Evolutionary conservation across 306 rosid species (phyloP).

Genomic region (Prinsepia uniflora): DNA sequence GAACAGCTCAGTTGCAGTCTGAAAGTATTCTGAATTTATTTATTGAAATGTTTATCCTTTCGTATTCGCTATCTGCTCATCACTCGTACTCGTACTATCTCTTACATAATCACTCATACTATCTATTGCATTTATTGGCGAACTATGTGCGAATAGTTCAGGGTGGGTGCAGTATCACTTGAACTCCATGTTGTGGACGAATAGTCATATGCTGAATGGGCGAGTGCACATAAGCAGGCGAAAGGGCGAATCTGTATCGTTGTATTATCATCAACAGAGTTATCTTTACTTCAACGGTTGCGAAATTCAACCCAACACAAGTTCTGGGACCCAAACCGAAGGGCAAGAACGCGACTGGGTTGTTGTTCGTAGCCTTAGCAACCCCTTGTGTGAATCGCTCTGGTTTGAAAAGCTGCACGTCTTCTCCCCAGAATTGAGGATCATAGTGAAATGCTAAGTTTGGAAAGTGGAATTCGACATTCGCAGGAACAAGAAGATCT

Average conservation of each 20-base stretch:
- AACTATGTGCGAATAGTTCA: neutral
- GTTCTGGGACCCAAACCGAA: conserved; percentile 28
- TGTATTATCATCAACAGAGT: conserved; percentile 29
- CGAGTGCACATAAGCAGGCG: conserved; percentile 23
- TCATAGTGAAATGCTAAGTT: conserved; percentile 26
- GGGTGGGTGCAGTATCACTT: conserved; percentile 19
- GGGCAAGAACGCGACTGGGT: conserved; percentile 15
- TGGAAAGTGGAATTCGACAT: neutral
- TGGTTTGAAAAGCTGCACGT: conserved; percentile 25
- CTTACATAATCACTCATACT: too few species aligned
- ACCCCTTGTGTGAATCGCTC: conserved; percentile 34
- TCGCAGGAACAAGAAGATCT: conserved; percentile 20
- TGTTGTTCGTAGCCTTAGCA: conserved; percentile 25
- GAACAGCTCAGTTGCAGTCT: neutral
- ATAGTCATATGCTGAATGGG: conserved; percentile 16
- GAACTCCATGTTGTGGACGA: conserved; percentile 27
- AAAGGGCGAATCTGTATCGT: conserved; percentile 23
- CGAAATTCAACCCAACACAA: conserved; percentile 31
- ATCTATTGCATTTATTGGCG: too few species aligned
- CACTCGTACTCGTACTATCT: too few species aligned
- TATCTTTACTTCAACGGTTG: conserved; percentile 21
- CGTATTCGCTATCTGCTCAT: too few species aligned
- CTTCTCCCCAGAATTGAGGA: conserved; percentile 27
- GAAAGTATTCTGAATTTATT: too few species aligned
- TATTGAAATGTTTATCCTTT: too few species aligned